Evolutionary conservation across 169 alveolate species (phyloP).

Genomic region (Blepharisma undulans): DNA sequence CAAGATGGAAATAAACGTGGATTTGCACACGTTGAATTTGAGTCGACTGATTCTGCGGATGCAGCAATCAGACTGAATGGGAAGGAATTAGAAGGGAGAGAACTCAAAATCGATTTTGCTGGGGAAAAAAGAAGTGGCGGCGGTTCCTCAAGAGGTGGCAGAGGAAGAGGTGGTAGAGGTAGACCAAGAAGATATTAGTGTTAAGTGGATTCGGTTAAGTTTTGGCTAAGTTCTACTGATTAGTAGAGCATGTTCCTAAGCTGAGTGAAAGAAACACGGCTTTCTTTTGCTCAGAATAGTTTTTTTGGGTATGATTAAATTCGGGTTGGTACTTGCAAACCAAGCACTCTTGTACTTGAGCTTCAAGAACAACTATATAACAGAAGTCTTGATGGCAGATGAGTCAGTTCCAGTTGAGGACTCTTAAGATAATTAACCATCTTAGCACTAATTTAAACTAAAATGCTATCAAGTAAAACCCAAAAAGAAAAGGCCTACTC

Average conservation of each 20-base stretch:
- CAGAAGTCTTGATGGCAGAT: background rate
- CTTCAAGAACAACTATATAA: background rate
- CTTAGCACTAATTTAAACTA: background rate
- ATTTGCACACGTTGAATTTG: constrained; percentile 84
- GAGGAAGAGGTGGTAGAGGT: constrained; percentile 59
- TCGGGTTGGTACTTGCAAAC: background rate
- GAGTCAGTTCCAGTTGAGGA: background rate
- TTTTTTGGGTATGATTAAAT: too few relatives aligned
- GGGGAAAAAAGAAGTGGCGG: constrained; percentile 47
- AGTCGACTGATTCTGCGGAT: constrained; percentile 64
- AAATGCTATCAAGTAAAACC: background rate
- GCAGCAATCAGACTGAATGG: constrained; percentile 74
- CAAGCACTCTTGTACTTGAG: background rate
- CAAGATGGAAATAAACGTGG: constrained; percentile 81
- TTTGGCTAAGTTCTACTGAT: too few relatives aligned
- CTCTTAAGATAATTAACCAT: background rate
- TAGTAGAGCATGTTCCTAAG: too few relatives aligned
- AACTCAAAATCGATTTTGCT: constrained; percentile 67
- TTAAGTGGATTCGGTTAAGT: background rate
- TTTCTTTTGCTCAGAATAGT: too few relatives aligned
- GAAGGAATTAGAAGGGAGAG: constrained; percentile 71
- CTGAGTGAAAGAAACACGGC: too few relatives aligned
- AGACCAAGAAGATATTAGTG: constrained; percentile 22
- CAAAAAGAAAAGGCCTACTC: background rate
- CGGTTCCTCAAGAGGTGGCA: background rate